phyloP scores from a whole-genome alignment of 345 rosid species.

The Laguncularia racemosa region DNA sequence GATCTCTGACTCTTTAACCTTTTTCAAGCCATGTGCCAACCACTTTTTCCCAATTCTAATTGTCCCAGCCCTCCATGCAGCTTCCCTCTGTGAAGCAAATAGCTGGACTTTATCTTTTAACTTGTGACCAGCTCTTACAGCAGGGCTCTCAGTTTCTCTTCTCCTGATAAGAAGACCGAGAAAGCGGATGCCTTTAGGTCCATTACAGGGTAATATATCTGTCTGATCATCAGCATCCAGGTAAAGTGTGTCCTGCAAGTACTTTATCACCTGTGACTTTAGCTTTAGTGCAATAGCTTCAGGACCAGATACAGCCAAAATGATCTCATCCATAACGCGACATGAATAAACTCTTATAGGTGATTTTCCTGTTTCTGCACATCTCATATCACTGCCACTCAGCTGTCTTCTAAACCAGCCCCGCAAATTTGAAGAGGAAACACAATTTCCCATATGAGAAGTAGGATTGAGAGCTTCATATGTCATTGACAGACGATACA shows the following conservation, averaged over 20 bases:
- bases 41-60: conserved; percentile 81
- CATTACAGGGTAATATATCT: conserved; percentile 36
- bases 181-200: conserved; percentile 48
- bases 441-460: conserved; percentile 16
- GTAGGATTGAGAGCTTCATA: conserved; percentile 60
- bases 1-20: conserved; percentile 92
- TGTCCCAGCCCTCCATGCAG: conserved; percentile 72
- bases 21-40: conserved; percentile 82
- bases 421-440: conserved; percentile 54
- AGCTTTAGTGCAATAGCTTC: conserved; percentile 46
- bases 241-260: conserved; percentile 38
- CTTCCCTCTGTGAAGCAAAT: conserved; percentile 66
- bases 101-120: conserved; percentile 70
- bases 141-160: conserved; percentile 47
- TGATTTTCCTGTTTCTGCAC: conserved; percentile 17
- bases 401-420: conserved; percentile 75
- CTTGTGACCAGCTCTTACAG: conserved; percentile 73
- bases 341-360: conserved; percentile 54
- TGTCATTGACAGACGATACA: conserved; percentile 62
- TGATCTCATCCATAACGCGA: conserved; percentile 80
- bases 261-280: conserved; percentile 42
- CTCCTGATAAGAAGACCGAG: conserved; percentile 59
- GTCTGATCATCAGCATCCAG: conserved; percentile 43
- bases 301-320: conserved; percentile 66
- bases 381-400: conserved; percentile 30